Conservation (phyloP, 2,329 filamentous ascomycete species). For the Botrytis deweyae region DNA sequence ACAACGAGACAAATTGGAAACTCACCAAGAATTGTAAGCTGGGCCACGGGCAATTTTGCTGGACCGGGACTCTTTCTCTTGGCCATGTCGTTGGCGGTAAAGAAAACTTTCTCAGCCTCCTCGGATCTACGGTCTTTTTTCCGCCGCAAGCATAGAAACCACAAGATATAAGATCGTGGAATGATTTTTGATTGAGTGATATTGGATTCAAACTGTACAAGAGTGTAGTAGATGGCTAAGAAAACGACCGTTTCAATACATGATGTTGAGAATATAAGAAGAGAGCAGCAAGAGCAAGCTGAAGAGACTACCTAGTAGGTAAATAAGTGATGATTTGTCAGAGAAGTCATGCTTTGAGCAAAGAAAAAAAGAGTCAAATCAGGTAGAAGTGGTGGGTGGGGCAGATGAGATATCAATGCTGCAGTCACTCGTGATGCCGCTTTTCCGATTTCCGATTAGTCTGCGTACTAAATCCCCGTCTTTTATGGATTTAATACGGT, state of each 20-base stretch:
- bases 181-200: neutral
- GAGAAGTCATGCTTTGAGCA: neutral
- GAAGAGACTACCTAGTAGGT: neutral
- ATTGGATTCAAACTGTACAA: too few relatives aligned
- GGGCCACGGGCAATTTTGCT: constrained; percentile 70
- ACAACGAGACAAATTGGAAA: constrained; percentile 4
- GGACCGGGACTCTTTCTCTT: constrained; percentile 34
- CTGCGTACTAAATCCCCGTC: neutral
- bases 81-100: constrained; percentile 24
- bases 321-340: constrained; percentile 3
- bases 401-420: neutral
- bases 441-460: neutral
- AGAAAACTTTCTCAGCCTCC: constrained; percentile 1
- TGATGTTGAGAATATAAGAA: neutral
- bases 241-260: neutral
- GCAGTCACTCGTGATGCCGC: neutral
- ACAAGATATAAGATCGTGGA: neutral
- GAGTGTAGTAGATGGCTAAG: neutral
- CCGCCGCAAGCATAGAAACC: neutral
- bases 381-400: neutral
- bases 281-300: neutral
- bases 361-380: neutral
- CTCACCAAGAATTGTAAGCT: constrained; percentile 75
- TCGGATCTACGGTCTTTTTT: neutral
- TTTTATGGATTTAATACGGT: neutral